Conservation (phyloP, 2,329 filamentous ascomycete genomes). For the Neoscytalidium dimidiatum region DNA sequence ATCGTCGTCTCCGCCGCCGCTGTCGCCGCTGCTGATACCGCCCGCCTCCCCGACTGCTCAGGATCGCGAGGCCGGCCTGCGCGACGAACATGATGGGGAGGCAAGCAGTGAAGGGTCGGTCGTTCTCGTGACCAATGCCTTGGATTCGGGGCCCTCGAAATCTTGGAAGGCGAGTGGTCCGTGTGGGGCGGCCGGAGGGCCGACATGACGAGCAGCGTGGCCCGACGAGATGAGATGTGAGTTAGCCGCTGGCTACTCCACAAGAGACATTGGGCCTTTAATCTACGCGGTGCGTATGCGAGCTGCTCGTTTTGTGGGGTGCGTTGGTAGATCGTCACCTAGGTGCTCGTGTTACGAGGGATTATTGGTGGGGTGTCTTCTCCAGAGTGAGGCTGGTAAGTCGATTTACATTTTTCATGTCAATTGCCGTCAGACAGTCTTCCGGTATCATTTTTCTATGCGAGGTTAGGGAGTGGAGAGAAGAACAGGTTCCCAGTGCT, state of each 20-base stretch:
- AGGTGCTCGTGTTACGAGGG: background rate
- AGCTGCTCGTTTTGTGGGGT: slow-evolving; percentile 6
- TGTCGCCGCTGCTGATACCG: too few species aligned
- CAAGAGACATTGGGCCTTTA: background rate
- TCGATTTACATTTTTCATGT: background rate
- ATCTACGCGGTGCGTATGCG: background rate
- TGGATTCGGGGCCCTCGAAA: background rate
- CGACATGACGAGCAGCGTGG: background rate
- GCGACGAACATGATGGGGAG: background rate
- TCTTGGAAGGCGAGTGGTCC: background rate
- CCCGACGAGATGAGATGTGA: background rate
- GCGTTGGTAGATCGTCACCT: background rate
- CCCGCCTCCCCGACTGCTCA: background rate
- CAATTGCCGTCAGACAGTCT: background rate
- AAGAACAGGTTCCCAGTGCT: too few species aligned
- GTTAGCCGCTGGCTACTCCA: background rate
- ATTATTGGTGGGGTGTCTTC: background rate
- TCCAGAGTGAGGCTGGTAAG: background rate
- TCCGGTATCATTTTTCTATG: background rate
- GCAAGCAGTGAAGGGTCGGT: background rate
- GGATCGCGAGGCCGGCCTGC: background rate
- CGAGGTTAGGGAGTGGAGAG: too few species aligned
- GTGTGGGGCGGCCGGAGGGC: background rate
- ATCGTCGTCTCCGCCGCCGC: background rate
- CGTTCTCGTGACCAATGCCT: background rate